Evolutionary conservation across 768 basidiomycete species (phyloP).

Genomic region (Podaxis sp.): DNA sequence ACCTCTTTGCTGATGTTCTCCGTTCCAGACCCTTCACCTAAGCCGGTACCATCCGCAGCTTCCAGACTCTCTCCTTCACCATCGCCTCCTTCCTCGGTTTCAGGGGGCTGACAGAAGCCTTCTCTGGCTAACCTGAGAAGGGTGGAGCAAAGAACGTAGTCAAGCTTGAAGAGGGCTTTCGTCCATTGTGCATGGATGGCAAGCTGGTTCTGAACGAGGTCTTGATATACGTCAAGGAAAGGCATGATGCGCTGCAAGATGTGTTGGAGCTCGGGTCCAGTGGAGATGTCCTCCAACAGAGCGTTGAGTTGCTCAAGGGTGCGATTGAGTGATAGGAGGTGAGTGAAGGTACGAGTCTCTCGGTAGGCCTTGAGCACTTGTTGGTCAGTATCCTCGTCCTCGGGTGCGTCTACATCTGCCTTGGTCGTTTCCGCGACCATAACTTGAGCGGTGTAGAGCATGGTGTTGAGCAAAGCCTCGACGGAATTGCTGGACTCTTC

Average conservation of each 20-base stretch:
- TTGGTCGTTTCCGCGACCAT: slow-evolving; percentile 35
- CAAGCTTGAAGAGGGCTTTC: slow-evolving; percentile 80
- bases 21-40: slow-evolving; percentile 84
- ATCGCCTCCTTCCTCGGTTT: slow-evolving; percentile 59
- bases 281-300: slow-evolving; percentile 39
- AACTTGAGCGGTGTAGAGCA: slow-evolving; percentile 68
- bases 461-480: slow-evolving; percentile 53
- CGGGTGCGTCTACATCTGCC: slow-evolving; percentile 21
- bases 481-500: slow-evolving; percentile 17
- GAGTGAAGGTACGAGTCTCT: slow-evolving; percentile 44
- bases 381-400: slow-evolving; percentile 35
- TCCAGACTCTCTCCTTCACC: slow-evolving; percentile 47
- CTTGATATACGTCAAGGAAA: slow-evolving; percentile 68
- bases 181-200: slow-evolving; percentile 60
- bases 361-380: slow-evolving; percentile 53
- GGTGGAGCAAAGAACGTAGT: slow-evolving; percentile 73
- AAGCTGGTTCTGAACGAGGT: slow-evolving; percentile 60
- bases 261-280: slow-evolving; percentile 29
- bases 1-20: slow-evolving; percentile 94
- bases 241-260: slow-evolving; percentile 57
- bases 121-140: slow-evolving; percentile 73
- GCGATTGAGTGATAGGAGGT: slow-evolving; percentile 45
- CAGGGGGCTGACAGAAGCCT: slow-evolving; percentile 92
- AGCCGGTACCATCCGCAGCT: slow-evolving; percentile 74
- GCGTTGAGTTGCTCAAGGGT: slow-evolving; percentile 41